Conservation (phyloP, 176 grass and related monocot species). For the Alopecurus myosuroides region DNA sequence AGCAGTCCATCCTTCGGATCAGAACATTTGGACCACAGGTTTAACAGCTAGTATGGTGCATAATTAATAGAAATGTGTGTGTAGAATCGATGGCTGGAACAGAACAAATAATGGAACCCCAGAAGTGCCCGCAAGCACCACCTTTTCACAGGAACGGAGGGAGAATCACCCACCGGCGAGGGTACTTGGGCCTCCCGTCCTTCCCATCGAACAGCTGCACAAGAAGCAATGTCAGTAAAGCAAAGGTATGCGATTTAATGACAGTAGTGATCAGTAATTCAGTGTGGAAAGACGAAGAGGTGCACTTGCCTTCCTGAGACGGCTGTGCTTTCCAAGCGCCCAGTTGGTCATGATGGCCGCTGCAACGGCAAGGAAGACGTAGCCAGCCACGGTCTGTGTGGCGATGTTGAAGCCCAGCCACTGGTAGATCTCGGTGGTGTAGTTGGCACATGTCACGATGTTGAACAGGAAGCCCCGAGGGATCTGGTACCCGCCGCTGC, state of each 20-base stretch:
- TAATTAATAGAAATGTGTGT: conserved; percentile 11
- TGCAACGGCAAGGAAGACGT: conserved; percentile 74
- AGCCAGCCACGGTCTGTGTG: conserved; percentile 85
- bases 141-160: conserved; percentile 73
- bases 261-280: not conserved
- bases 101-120: not conserved
- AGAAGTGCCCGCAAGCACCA: not conserved
- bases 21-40: not conserved
- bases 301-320: conserved; percentile 75
- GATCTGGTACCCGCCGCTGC: conserved; percentile 88
- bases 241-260: not conserved
- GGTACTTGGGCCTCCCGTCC: conserved; percentile 72
- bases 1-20: conserved; percentile 9
- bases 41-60: conserved; percentile 6
- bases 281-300: not conserved
- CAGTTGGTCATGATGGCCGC: conserved; percentile 91
- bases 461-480: conserved; percentile 92
- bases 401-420: conserved; percentile 96
- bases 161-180: conserved; percentile 85
- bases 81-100: not conserved
- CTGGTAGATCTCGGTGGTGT: conserved; percentile 98
- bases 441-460: conserved; percentile 93
- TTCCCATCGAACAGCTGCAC: conserved; percentile 91
- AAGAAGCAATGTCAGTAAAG: conserved; percentile 24
- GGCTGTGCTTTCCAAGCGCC: conserved; percentile 79